A percentile compares a stretch with the other conserved stretches of the same genome.
phyloP scores from a whole-genome alignment of 257 asterid species.

The Handroanthus guayacan region DNA sequence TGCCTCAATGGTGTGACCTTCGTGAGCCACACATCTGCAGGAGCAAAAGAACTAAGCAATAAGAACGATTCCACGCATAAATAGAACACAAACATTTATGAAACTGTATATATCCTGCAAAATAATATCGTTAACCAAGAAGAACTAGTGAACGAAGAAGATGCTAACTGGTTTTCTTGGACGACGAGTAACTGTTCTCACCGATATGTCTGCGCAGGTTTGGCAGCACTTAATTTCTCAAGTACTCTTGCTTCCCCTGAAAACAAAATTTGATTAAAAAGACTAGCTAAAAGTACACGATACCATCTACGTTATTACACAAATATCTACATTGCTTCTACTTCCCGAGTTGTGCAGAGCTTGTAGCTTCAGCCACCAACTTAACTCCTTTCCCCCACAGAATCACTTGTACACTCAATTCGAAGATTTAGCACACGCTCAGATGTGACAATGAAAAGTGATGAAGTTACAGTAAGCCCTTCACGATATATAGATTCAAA shows the following conservation, averaged over 20 bases:
- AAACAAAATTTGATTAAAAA: background rate
- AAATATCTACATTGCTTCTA: conserved; percentile 82
- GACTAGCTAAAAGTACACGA: background rate
- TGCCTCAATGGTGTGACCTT: background rate
- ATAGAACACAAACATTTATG: background rate
- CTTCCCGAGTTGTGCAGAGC: conserved; percentile 78
- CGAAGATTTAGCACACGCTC: too few species aligned
- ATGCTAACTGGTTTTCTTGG: conserved; percentile 68
- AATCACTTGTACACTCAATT: background rate
- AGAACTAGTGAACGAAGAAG: conserved; percentile 18
- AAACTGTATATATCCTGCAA: background rate
- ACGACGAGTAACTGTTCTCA: conserved; percentile 56
- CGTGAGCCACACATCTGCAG: background rate
- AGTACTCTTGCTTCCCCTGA: conserved; percentile 64
- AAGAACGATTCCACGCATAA: background rate
- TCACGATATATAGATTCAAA: conserved; percentile 77
- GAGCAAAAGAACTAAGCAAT: background rate
- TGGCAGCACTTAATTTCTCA: conserved; percentile 59
- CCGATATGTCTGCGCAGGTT: conserved; percentile 71
- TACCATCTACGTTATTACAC: conserved; percentile 49
- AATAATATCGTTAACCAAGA: background rate
- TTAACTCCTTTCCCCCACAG: conserved; percentile 68
- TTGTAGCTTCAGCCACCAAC: conserved; percentile 74
- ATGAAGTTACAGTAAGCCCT: conserved; percentile 60
- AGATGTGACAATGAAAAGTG: background rate